phyloP scores from a whole-genome alignment of 768 basidiomycete genomes.

The Termitomyces sp. region DNA sequence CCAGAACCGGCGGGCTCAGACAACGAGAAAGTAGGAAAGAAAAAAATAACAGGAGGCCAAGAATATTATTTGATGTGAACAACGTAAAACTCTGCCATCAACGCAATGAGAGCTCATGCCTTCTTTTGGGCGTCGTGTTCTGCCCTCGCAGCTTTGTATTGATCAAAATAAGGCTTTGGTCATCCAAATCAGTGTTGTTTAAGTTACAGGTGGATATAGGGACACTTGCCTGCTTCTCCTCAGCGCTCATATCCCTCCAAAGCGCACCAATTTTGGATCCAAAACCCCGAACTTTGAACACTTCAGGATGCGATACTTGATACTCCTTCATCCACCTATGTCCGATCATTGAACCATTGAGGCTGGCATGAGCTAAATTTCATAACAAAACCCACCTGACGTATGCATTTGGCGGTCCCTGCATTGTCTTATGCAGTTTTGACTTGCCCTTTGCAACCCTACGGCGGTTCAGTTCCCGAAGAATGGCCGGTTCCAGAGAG shows the following conservation, averaged over 20 bases:
- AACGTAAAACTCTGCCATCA: background rate
- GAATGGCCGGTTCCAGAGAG: slow-evolving; percentile 11
- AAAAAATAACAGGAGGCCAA: background rate
- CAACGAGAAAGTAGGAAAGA: background rate
- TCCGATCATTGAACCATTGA: background rate
- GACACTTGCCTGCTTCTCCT: background rate
- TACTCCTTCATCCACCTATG: background rate
- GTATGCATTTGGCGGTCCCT: background rate
- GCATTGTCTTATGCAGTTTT: slow-evolving; percentile 1
- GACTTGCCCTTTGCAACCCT: slow-evolving; percentile 22
- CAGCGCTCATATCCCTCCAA: background rate
- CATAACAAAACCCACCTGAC: background rate
- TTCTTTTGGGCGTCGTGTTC: background rate
- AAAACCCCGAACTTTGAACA: too few relatives aligned
- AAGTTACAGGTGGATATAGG: background rate
- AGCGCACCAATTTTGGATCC: background rate
- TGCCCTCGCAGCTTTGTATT: background rate
- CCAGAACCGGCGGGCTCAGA: background rate
- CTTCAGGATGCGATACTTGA: background rate
- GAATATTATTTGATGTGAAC: background rate
- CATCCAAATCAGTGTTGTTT: background rate
- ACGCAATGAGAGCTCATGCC: background rate
- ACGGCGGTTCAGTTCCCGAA: slow-evolving; percentile 28
- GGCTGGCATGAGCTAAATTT: background rate
- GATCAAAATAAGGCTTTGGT: background rate